Base-by-base conservation (phyloP, 2,329 filamentous ascomycete species). In the Keithomyces neogunnii region DNA sequence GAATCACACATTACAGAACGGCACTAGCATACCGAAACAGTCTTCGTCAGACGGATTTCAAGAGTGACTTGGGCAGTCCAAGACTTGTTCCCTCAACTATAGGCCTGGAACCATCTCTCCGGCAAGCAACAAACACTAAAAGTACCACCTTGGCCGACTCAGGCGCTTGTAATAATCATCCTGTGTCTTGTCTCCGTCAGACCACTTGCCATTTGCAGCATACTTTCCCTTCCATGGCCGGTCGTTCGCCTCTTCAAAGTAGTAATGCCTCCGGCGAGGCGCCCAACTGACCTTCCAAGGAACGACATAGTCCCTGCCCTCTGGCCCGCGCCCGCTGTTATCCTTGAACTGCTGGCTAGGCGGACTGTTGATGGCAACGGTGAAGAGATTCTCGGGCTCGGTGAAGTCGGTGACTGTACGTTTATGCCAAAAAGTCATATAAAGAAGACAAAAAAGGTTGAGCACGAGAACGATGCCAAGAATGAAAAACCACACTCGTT, bases 361-460 rank as follows among this genome's bases (percentile, higher is more conserved):
- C 1, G 72, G 68, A 49, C 68, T 70, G 61, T 89, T 89, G 49
- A 91, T 73, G 2, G 86, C 84, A 0, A 90, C 67, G 0, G 82
- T 73, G 59, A 91, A 90, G 2, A 90, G 69, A 61, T 90, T 90
- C 50, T 85, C 81, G 1, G 87, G 85, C 60, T 92, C 87, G 0
- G 83, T 87, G 61, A 86, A 90, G 68, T 92, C 88, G 1, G 85
- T 90, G 6, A 92, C 80, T 28, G 88, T 76, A 1, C 80, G 79
- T 0, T 71, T 70, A 5, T 70, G 62, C 56, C 8, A 7, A 76
- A 72, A 45, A 78, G 61, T 19, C 48, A 85, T 63, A 66, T 89
- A 89, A 2, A 70, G 60, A 0, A 89, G 69, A 51, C 85, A 86
- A 39, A 84, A 69, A 30, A 84, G 53, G 62, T 88, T 90, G 59